These are phyloP conservation scores for Penicillium canariense DNA, from an alignment of 495 filamentous ascomycete species.

Conservation along the genomic window DNA sequence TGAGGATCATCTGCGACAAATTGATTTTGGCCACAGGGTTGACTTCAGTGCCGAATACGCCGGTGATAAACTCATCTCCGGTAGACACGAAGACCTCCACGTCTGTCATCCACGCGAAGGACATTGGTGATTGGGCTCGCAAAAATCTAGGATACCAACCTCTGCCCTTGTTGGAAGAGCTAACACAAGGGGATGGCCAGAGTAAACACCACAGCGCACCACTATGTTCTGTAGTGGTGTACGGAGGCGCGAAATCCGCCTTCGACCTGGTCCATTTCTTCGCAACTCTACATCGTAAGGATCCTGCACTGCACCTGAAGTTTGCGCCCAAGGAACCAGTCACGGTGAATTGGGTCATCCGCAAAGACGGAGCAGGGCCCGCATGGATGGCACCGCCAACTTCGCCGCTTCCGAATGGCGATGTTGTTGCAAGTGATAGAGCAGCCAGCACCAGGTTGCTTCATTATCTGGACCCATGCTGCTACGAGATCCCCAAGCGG, in stretches of 20 bases:
- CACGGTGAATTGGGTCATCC: conserved; percentile 69
- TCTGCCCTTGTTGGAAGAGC: neutral
- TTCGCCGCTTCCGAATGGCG: conserved; percentile 48
- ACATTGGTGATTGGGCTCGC: conserved; percentile 34
- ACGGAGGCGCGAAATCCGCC: conserved; percentile 67
- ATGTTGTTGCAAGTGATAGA: conserved; percentile 49
- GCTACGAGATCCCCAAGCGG: conserved; percentile 40
- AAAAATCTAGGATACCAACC: conserved; percentile 28
- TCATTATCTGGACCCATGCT: conserved; percentile 51
- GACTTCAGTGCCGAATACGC: conserved; percentile 54
- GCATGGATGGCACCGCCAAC: conserved; percentile 27
- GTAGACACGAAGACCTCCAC: neutral
- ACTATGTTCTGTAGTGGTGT: conserved; percentile 48
- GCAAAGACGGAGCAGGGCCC: conserved; percentile 52
- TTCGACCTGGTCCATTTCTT: conserved; percentile 70
- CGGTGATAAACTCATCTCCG: conserved; percentile 22
- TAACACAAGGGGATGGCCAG: too few species aligned
- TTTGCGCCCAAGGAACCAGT: conserved; percentile 38
- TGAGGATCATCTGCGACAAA: conserved; percentile 48
- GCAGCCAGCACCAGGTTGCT: conserved; percentile 56
- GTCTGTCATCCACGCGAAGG: conserved; percentile 43
- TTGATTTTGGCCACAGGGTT: conserved; percentile 67
- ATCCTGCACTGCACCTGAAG: conserved; percentile 11
- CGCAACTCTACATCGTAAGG: conserved; percentile 39
- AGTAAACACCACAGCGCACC: neutral